Evolutionary conservation across 228 moss, liverwort and hornwort genomes (phyloP).

Genomic region (Sphagnum fallax): DNA sequence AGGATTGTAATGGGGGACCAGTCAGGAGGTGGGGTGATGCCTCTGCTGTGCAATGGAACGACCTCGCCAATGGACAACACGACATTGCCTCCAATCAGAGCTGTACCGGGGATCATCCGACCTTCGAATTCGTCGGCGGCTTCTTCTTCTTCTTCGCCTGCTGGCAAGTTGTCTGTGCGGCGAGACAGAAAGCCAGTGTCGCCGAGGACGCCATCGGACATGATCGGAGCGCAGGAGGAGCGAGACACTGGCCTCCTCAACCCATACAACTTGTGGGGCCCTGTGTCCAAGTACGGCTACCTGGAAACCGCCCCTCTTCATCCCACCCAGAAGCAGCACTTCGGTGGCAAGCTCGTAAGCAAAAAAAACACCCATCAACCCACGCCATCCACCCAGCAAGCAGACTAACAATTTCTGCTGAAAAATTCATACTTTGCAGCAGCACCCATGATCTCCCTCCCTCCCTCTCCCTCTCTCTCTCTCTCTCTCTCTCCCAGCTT

Average conservation of each 20-base stretch:
- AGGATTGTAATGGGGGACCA: too few species aligned
- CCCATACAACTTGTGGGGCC: conserved; percentile 34
- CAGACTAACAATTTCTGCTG: neutral
- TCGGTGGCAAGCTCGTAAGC: conserved; percentile 29
- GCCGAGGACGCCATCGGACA: conserved; percentile 18
- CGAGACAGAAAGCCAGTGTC: conserved; percentile 17
- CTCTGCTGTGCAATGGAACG: too few species aligned
- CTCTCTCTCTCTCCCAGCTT: too few species aligned
- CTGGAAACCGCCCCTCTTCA: conserved; percentile 12
- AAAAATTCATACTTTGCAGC: neutral
- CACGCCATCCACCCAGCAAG: neutral
- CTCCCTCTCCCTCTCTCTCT: too few species aligned
- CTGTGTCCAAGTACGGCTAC: conserved; percentile 28
- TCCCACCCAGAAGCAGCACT: conserved; percentile 19
- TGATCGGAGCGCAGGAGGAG: conserved; percentile 17
- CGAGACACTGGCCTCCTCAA: conserved; percentile 18
- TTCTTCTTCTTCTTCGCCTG: conserved; percentile 5
- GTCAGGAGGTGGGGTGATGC: too few species aligned
- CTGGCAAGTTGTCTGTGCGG: conserved; percentile 8
- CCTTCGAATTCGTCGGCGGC: too few species aligned
- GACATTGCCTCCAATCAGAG: too few species aligned
- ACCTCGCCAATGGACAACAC: too few species aligned
- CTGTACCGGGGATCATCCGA: too few species aligned
- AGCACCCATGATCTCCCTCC: too few species aligned
- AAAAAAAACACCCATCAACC: neutral